A percentile compares a stretch with the other conserved stretches of the same genome.
phyloP scores from a whole-genome alignment of 768 basidiomycete genomes.

The Kwoniella sp. region DNA sequence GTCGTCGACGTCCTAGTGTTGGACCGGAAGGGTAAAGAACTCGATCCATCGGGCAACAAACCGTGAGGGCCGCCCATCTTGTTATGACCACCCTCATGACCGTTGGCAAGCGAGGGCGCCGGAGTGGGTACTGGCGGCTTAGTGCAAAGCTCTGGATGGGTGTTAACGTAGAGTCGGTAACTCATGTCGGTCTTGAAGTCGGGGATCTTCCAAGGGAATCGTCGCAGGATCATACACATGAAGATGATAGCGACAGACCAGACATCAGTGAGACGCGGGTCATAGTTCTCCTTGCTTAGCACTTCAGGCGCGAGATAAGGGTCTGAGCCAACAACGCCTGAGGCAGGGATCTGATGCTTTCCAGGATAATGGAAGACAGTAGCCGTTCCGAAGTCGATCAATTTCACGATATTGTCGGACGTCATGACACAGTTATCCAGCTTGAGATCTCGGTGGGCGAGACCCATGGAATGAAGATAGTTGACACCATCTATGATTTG shows the following conservation, averaged over 20 bases:
- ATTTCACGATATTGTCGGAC: constrained; percentile 87
- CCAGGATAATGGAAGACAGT: constrained; percentile 99
- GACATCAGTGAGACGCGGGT: constrained; percentile 96
- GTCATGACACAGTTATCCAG: constrained; percentile 99
- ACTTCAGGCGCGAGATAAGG: constrained; percentile 99
- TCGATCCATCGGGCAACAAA: constrained; percentile 44
- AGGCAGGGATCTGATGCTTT: constrained; percentile 72
- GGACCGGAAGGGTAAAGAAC: constrained; percentile 45
- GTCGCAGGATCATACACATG: constrained; percentile 95
- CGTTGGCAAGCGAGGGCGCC: constrained; percentile 42
- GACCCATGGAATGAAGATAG: constrained; percentile 94
- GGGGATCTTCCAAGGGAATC: constrained; percentile 99
- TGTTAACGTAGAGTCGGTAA: constrained; percentile 86
- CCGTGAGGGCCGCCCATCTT: constrained; percentile 42
- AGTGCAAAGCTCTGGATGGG: constrained; percentile 82
- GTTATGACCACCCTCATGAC: constrained; percentile 22
- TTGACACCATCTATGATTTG: constrained; percentile 98
- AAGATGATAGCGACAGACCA: constrained; percentile 99
- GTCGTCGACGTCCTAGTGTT: constrained; percentile 27
- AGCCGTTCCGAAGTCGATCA: constrained; percentile 99
- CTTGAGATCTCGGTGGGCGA: constrained; percentile 97
- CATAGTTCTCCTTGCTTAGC: constrained; percentile 74
- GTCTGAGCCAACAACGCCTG: constrained; percentile 93
- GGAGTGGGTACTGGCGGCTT: constrained; percentile 54
- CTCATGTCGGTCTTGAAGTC: constrained; percentile 89